These are phyloP conservation scores for Endoconidiophora polonica DNA, from an alignment of 2,329 filamentous ascomycete genomes.

Conservation along the genomic window DNA sequence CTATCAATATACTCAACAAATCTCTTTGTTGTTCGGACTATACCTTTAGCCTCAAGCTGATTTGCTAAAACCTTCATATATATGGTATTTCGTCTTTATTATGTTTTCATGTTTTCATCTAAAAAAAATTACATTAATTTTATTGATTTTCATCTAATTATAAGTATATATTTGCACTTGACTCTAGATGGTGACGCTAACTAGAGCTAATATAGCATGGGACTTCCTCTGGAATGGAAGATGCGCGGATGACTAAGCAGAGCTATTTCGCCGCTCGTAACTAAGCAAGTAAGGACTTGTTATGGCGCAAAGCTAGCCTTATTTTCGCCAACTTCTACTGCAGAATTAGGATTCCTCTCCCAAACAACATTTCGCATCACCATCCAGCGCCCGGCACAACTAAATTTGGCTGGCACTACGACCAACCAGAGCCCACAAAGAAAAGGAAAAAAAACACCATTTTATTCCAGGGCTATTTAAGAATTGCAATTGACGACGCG, in stretches of 20 bases:
- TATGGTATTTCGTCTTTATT: background rate
- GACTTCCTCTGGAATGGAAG: background rate
- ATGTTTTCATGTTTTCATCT: background rate
- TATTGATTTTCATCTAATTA: background rate
- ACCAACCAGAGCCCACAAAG: no score
- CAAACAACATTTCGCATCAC: conserved; percentile 8
- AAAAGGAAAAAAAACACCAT: no score
- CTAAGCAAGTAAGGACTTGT: background rate
- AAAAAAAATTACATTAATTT: no score
- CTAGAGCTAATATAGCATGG: background rate
- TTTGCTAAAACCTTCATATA: no score
- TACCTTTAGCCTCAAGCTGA: no score
- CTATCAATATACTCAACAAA: no score
- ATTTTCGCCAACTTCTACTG: conserved; percentile 7
- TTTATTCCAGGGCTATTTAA: no score
- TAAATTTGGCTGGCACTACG: no score
- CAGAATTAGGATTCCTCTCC: conserved; percentile 8
- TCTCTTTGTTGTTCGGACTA: no score
- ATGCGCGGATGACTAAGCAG: conserved; percentile 7
- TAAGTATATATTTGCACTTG: background rate
- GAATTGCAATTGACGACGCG: no score
- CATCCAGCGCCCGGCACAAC: background rate
- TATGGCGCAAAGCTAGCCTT: conserved; percentile 4
- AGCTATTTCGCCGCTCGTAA: background rate
- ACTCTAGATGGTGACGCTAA: background rate